phyloP scores from a whole-genome alignment of 768 basidiomycete genomes.

The Suillus fuscotomentosus region DNA sequence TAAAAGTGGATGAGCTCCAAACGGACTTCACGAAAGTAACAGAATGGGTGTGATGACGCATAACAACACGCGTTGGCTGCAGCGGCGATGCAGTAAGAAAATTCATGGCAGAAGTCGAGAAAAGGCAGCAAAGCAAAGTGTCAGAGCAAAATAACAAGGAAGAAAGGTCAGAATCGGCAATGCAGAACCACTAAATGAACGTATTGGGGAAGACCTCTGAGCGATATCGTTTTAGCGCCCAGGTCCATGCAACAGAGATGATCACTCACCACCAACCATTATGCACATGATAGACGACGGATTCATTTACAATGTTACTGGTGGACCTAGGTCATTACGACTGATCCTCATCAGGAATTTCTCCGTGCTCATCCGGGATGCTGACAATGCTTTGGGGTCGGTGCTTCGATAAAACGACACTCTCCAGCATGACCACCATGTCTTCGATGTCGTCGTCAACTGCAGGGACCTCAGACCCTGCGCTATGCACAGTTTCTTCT shows the following conservation, averaged over 20 bases:
- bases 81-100: neutral
- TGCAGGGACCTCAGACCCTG: neutral
- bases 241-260: conserved; percentile 19
- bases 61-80: neutral
- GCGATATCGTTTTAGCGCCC: conserved; percentile 1
- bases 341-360: conserved; percentile 51
- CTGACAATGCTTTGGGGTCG: conserved; percentile 42
- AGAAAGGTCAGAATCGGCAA: conserved; percentile 6
- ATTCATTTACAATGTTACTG: conserved; percentile 21
- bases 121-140: conserved; percentile 10
- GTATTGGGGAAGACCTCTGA: conserved; percentile 26
- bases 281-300: conserved; percentile 10
- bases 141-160: conserved; percentile 17
- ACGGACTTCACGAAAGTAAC: conserved; percentile 9
- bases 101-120: conserved; percentile 1
- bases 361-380: conserved; percentile 55
- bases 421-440: conserved; percentile 66
- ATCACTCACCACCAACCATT: conserved; percentile 22
- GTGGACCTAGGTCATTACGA: conserved; percentile 23
- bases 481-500: neutral
- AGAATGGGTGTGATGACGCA: conserved; percentile 6
- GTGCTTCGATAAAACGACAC: conserved; percentile 32
- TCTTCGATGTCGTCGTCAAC: conserved; percentile 53
- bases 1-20: conserved; percentile 10
- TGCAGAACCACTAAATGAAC: conserved; percentile 20